Evolutionary conservation across 768 basidiomycete species (phyloP), one percentile per base, ranked within the genome.

Genomic region (Fistulinella prunicolor): DNA sequence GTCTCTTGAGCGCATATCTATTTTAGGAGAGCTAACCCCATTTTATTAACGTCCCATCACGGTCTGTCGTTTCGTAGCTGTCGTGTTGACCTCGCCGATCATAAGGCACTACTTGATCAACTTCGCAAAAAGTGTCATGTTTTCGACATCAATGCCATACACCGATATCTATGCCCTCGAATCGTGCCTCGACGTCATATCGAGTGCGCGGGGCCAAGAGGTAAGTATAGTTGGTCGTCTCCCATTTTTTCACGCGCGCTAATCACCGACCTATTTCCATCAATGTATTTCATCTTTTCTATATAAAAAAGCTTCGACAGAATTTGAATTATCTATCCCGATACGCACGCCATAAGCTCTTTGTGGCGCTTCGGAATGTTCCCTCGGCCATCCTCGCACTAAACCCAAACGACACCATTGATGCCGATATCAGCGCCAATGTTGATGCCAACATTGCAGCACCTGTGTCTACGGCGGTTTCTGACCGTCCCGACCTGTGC

Each of bases 131-230:
- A 51, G 49, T 9, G 8, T 60, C 42, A 57, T 57, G 12, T 63
- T 55, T 46, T 50, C 61, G n/a, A 63, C 61, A 7, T 44, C 58
- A 3, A 55, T 63, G 42, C 48, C 55, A 21, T 57, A 60, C 20
- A 50, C 49, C 9, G 53, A 57, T 17, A 39, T 62, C 1, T 62
- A 59, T 3, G 61, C 50, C 0, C 50, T 62, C 5, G 70, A 86
- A 16, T 74, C 55, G 6, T 54, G 92, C 38, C 82, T 63, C 9
- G 21, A 40, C 8, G 43, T 50, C 32, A 49, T 62, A 5, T 48
- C 55, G 13, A 39, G 50, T 28, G 26, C 46, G 22, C 48, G 37
- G 4, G 57, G 61, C 16, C 40, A 57, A 20, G 54, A 62, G 55
- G 61, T 63, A 55, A 30, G 26, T 28, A 10, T n/a, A n/a, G n/a